Base-by-base conservation (phyloP, 2,329 filamentous ascomycete genomes). In the Fusarium avenaceum region DNA sequence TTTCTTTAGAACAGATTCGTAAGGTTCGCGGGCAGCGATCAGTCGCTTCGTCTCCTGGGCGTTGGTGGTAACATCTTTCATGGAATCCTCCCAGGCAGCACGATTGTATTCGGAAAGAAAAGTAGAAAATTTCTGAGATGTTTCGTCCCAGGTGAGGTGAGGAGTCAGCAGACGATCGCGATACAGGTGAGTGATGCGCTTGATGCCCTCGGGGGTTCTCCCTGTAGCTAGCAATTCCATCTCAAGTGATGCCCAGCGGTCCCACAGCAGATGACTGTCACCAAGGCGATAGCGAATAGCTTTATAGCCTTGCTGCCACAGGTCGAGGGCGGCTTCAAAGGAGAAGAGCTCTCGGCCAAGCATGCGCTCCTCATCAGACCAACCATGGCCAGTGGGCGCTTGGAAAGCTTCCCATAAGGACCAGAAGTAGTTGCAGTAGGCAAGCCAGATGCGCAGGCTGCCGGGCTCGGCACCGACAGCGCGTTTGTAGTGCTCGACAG, bases 211-310 rank as follows among this genome's bases (percentile, higher is more conserved):
- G 72, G 85, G 74, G 69, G 87, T 85, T 71, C 82, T 78, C 53
- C 85, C 81, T 80, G 82, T 83, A 26, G 82, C 84, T 20, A 94
- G 84, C 69, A 92, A 86, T 69, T 92, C 87, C 76, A 91, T 84
- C 76, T 94, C 85, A 46, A 93, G 85, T 54, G 89, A 87, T 43
- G 93, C 84, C 85, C 92, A 95, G 67, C 90, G 88, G 75, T 94
- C 87, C 92, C 92, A 96, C 13, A 96, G 85, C 57, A 89, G 79
- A 75, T 94, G 90, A 74, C 92, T 95, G 76, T 94, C 91, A 74
- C 87, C 87, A 59, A 96, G 82, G 63, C 92, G 90, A 78, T 90
- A 92, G 75, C 90, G 88, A 53, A 92, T 92, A 42, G 88, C 87
- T 64, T 90, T 85, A 70, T 92, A 89, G 35, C 88, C 92, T 72